These are phyloP conservation scores for Backusella macrospora DNA, from an alignment of 192 early-diverging fungal genomes.

Conservation along the genomic window DNA sequence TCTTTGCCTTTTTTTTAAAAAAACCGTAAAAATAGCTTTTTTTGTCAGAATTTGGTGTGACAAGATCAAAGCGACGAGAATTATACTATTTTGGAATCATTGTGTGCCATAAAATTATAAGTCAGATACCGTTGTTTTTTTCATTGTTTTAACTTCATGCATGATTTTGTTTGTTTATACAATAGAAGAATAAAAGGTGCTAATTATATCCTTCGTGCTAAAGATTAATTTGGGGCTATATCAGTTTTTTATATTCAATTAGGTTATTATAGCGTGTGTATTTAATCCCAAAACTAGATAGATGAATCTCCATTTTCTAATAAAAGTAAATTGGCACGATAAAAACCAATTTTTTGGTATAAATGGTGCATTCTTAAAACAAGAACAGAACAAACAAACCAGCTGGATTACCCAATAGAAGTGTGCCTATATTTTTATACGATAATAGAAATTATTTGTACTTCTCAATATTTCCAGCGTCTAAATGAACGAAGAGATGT, in stretches of 20 bases:
- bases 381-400: neutral
- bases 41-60: neutral
- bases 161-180: too few relatives aligned
- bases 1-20: neutral
- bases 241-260: neutral
- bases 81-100: neutral
- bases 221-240: neutral
- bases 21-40: too few relatives aligned
- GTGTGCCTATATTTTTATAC: too few relatives aligned
- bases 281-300: neutral
- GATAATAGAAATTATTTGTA: too few relatives aligned
- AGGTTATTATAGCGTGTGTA: neutral
- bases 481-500: too few relatives aligned
- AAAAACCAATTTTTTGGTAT: neutral
- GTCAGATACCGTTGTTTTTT: neutral
- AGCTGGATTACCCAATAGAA: too few relatives aligned
- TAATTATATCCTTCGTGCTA: too few relatives aligned
- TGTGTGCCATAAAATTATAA: neutral
- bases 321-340: conserved; percentile 2
- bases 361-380: neutral
- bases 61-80: neutral
- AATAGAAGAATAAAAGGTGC: too few relatives aligned
- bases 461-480: too few relatives aligned
- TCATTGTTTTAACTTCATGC: too few relatives aligned
- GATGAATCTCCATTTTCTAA: neutral